These are phyloP conservation scores for Ogataea paradorogensis DNA, from an alignment of 805 yeast species.

Conservation along the genomic window DNA sequence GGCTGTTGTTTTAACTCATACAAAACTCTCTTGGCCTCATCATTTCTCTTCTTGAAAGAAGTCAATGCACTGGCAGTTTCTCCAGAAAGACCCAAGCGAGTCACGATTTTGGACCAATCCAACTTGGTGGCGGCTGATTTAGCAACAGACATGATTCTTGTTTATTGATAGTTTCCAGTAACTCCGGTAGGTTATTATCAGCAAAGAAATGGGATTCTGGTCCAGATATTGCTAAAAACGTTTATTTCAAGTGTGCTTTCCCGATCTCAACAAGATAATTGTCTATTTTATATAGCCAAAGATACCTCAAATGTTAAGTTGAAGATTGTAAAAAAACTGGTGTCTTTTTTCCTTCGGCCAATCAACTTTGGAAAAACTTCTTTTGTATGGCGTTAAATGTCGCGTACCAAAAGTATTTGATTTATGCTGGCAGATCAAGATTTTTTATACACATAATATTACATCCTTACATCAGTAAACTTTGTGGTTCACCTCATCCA, in stretches of 20 bases:
- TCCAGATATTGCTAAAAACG: conserved; percentile 1
- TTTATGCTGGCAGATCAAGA: conserved; percentile 1
- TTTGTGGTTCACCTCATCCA: conserved; percentile 23
- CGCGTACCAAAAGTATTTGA: neutral
- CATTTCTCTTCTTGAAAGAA: conserved; percentile 96
- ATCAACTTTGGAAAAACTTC: conserved; percentile 8
- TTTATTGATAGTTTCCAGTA: conserved; percentile 8
- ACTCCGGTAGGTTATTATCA: conserved; percentile 6
- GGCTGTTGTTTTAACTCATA: conserved; percentile 69
- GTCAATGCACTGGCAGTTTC: conserved; percentile 84
- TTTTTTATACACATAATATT: neutral
- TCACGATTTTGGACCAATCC: conserved; percentile 91
- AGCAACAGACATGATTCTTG: conserved; percentile 27
- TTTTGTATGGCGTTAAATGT: conserved; percentile 6
- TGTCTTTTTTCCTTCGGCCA: conserved; percentile 14
- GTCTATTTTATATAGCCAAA: conserved; percentile 6
- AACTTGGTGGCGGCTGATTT: conserved; percentile 77
- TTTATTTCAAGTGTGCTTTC: neutral
- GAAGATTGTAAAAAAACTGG: conserved; percentile 6
- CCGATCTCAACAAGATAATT: conserved; percentile 3
- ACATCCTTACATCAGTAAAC: conserved; percentile 14
- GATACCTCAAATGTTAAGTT: conserved; percentile 7
- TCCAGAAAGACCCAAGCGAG: conserved; percentile 89
- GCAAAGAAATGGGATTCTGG: neutral
- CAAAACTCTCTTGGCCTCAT: conserved; percentile 88